Evolutionary conservation across 371 early-diverging fungal genomes (phyloP).

Genomic region (Mortierella sp.): DNA sequence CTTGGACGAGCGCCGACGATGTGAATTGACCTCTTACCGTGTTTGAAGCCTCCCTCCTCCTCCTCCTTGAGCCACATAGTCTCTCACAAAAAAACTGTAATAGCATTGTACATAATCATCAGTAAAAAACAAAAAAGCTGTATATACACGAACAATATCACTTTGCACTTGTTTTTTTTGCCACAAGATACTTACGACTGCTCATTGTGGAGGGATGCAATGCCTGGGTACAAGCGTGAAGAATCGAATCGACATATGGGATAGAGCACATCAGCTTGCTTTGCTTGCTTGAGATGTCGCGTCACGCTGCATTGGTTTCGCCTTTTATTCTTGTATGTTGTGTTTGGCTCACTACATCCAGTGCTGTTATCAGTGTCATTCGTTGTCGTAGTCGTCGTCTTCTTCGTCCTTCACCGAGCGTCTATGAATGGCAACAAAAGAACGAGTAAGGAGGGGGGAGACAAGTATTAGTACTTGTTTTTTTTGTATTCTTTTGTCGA

Average conservation of each 20-base stretch:
- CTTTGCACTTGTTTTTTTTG: too few relatives aligned
- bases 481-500: too few relatives aligned
- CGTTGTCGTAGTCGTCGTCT: slow-evolving; percentile 40
- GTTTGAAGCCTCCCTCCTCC: background rate
- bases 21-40: slow-evolving; percentile 6
- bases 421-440: slow-evolving; percentile 3
- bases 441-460: background rate
- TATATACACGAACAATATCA: too few relatives aligned
- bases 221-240: too few relatives aligned
- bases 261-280: too few relatives aligned
- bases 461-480: too few relatives aligned
- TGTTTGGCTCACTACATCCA: background rate
- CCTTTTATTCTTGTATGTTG: background rate
- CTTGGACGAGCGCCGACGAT: slow-evolving; percentile 27
- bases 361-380: background rate
- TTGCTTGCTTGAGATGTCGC: too few relatives aligned
- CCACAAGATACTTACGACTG: too few relatives aligned
- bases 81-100: background rate
- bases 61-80: background rate
- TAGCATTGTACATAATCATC: slow-evolving; percentile 15
- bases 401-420: slow-evolving; percentile 26
- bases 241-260: too few relatives aligned
- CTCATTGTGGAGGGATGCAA: too few relatives aligned
- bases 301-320: background rate
- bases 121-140: too few relatives aligned